Evolutionary conservation across 352 stramenopile genomes (phyloP).

Genomic region (Pythium monospermum): DNA sequence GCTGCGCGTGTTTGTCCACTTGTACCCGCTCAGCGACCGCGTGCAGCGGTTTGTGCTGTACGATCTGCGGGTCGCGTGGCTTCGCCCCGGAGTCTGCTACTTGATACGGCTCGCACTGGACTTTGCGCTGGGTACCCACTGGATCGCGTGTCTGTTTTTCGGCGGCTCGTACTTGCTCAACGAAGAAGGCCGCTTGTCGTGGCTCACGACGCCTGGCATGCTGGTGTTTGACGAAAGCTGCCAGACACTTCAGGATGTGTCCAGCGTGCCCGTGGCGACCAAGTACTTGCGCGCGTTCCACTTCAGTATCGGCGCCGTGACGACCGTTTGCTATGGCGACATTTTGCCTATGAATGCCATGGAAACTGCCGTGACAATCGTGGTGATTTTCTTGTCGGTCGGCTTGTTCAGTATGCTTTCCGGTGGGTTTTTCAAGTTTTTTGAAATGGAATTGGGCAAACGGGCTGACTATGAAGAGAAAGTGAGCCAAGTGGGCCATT

Average conservation of each 20-base stretch:
- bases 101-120: constrained; percentile 37
- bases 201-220: constrained; percentile 34
- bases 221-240: constrained; percentile 38
- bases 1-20: constrained; percentile 43
- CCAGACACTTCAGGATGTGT: constrained; percentile 25
- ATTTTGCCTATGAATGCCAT: constrained; percentile 58
- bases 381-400: constrained; percentile 64
- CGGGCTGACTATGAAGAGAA: constrained; percentile 65
- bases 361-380: constrained; percentile 45
- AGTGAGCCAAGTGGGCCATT: constrained; percentile 49
- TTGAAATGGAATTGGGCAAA: constrained; percentile 66
- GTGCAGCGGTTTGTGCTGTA: constrained; percentile 55
- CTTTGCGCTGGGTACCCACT: constrained; percentile 24
- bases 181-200: constrained; percentile 8
- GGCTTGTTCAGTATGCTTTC: constrained; percentile 72
- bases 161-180: constrained; percentile 11
- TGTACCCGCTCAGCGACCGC: constrained; percentile 39
- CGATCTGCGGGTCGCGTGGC: constrained; percentile 24
- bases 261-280: constrained; percentile 26
- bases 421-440: constrained; percentile 61
- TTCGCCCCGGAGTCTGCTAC: constrained; percentile 26
- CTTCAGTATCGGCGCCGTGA: constrained; percentile 75
- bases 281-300: constrained; percentile 53
- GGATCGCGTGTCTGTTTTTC: constrained; percentile 27
- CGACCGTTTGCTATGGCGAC: constrained; percentile 67